Evolutionary conservation across 306 rosid genomes (phyloP).

Genomic region (Malus sieversii): DNA sequence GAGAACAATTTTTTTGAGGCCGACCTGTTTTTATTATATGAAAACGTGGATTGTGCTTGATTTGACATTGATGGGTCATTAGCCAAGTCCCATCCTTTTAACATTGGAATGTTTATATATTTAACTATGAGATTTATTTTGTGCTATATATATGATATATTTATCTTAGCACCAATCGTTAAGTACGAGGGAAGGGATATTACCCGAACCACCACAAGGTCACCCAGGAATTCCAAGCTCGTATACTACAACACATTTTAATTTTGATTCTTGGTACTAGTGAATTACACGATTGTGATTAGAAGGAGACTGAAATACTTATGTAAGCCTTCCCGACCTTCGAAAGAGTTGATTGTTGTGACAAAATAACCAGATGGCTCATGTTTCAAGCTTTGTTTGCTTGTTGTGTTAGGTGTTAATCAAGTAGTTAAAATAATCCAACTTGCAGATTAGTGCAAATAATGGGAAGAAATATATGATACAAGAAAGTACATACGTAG

Average conservation of each 20-base stretch:
- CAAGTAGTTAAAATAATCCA: background rate
- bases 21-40: too few relatives aligned
- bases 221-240: too few relatives aligned
- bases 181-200: background rate
- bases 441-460: background rate
- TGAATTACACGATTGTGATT: too few relatives aligned
- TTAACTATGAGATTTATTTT: background rate
- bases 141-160: background rate
- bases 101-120: background rate
- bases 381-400: background rate
- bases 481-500: background rate
- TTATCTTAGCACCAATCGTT: background rate
- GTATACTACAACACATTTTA: too few relatives aligned
- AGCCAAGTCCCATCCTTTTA: background rate
- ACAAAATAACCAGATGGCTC: background rate
- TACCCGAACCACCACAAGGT: too few relatives aligned
- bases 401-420: background rate
- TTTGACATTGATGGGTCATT: background rate
- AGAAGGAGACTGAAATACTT: fast-evolving
- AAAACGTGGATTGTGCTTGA: too few relatives aligned
- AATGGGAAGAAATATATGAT: background rate
- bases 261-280: too few relatives aligned
- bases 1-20: too few relatives aligned
- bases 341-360: too few relatives aligned
- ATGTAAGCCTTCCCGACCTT: fast-evolving